A percentile compares a stretch with the other conserved stretches of the same genome.
Evolutionary conservation across 148 eudicot genomes (phyloP).

Genomic region (Rhododendron molle): DNA sequence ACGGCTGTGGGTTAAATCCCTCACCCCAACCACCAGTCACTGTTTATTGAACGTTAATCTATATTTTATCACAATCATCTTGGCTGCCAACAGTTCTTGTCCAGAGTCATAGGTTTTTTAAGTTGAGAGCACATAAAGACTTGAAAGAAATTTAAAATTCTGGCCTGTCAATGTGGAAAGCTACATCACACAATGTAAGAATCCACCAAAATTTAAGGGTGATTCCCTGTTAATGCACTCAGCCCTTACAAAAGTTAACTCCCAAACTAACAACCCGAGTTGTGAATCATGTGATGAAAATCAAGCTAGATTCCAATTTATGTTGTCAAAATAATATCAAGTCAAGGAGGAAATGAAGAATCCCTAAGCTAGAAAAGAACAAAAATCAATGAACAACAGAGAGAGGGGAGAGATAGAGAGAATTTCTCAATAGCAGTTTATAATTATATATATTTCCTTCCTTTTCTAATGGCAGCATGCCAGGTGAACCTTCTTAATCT

Average conservation of each 20-base stretch:
- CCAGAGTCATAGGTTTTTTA: background rate
- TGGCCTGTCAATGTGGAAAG: too few relatives aligned
- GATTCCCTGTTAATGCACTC: too few relatives aligned
- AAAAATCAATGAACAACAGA: background rate
- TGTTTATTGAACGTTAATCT: background rate
- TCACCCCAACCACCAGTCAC: background rate
- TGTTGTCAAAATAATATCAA: background rate
- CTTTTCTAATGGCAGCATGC: background rate
- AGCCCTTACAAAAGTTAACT: too few relatives aligned
- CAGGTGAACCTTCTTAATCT: background rate
- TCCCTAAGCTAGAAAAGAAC: background rate
- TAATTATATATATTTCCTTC: background rate
- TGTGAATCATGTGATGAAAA: too few relatives aligned
- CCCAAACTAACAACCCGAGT: too few relatives aligned
- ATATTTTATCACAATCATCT: background rate
- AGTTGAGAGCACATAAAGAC: background rate
- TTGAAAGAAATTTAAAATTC: too few relatives aligned
- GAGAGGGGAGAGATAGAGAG: background rate
- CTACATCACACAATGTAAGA: too few relatives aligned
- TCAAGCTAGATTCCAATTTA: too few relatives aligned
- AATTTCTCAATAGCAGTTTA: background rate
- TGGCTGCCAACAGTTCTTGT: background rate
- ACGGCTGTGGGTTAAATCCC: background rate
- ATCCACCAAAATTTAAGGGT: too few relatives aligned
- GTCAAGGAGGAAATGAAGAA: background rate